Evolutionary conservation across 306 rosid genomes (phyloP), one percentile per base, ranked within the genome.

Genomic region (Quercus variabilis): DNA sequence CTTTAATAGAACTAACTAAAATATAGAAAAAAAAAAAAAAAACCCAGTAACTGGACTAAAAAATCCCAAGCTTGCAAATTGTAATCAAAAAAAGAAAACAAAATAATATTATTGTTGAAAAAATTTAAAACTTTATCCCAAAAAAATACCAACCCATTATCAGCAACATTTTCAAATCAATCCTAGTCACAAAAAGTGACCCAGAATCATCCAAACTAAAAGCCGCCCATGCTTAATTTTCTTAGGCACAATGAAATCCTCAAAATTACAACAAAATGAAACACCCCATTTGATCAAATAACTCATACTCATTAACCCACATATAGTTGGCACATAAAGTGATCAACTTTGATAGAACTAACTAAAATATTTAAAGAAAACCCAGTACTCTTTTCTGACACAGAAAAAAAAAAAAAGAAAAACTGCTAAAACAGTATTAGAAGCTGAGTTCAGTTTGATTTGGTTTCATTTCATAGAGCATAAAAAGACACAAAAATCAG

Each of bases 281-380:
- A 31, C 9, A 68, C 12, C 52, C 63, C 82, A 25, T 31, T 19
- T 46, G 3, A 20, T 20, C 5, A 9, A 72, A 55, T 5, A 35
- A 74, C 11, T 64, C 26, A 55, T 74, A 41, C 77, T 75, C 55
- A 71, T 12, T 13, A 64, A 59, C 28, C 41, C 76, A 62, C 41
- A 15, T 11, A 18, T 18, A 30, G n/a, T 3, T 19, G 52, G 52
- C 26, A 67, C 25, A 33, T 19, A 19, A n/a, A 67, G 72, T 18
- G 25, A 67, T 67, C 52, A 33, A 19, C 10, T 33, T 19, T 19
- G 19, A 67, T 7, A 18, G 25, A 19, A 18, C 43, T 28, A 28
- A 14, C 11, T 12, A 12, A 7, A 13, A 0, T 6, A 6, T 38
- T 38, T 38, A 63, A 63, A 28, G 17, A 15, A 28, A 26, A 26